Conservation (phyloP, 2,329 filamentous ascomycete genomes). For the Leptographium wingfieldii region DNA sequence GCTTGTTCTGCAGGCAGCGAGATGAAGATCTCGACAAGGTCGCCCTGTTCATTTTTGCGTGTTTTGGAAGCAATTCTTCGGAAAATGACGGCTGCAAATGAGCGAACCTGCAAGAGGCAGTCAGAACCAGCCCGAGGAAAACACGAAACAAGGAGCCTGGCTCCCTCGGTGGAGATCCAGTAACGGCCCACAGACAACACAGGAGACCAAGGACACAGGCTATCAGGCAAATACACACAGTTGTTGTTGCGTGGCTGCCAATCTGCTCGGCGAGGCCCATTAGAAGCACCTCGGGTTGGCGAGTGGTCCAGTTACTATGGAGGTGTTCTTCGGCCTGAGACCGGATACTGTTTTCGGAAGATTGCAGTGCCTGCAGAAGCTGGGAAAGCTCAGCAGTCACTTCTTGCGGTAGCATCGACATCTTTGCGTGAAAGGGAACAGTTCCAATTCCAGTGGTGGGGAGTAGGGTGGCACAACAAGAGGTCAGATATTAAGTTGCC, state of each 20-base stretch:
- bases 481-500: neutral
- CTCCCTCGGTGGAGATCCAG: neutral
- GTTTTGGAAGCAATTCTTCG: conserved; percentile 84
- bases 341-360: conserved; percentile 74
- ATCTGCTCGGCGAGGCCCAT: conserved; percentile 94
- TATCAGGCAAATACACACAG: conserved; percentile 36
- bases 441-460: neutral
- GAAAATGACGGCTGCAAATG: conserved; percentile 89
- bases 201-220: neutral
- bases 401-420: conserved; percentile 80
- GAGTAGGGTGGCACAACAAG: neutral
- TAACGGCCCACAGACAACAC: neutral
- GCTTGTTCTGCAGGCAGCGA: conserved; percentile 64
- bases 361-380: conserved; percentile 80
- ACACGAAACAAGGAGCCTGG: neutral
- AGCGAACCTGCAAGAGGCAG: conserved; percentile 52
- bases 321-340: conserved; percentile 82
- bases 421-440: conserved; percentile 22
- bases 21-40: conserved; percentile 73
- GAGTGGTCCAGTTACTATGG: conserved; percentile 76
- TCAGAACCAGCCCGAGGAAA: neutral
- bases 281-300: conserved; percentile 73
- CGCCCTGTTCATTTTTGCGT: conserved; percentile 59
- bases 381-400: conserved; percentile 73
- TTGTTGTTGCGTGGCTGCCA: conserved; percentile 58